These are phyloP conservation scores for Posidonia oceanica DNA, from an alignment of 116 monocot genomes.

Conservation along the genomic window DNA sequence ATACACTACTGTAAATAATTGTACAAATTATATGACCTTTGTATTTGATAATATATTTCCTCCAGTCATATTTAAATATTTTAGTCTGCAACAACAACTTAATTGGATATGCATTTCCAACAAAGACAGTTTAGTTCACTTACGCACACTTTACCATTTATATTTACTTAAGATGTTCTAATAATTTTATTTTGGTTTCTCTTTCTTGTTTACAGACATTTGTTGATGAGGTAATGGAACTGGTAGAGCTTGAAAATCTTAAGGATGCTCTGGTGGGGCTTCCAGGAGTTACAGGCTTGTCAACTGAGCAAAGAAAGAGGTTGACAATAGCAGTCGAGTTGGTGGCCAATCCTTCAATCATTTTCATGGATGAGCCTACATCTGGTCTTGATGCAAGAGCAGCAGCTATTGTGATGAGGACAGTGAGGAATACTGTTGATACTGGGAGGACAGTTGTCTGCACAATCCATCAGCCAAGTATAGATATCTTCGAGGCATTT, in stretches of 20 bases:
- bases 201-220: slow-evolving; percentile 15
- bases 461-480: slow-evolving; percentile 58
- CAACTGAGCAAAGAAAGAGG: slow-evolving; percentile 57
- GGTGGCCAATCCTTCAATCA: slow-evolving; percentile 54
- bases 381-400: slow-evolving; percentile 50
- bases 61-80: too few relatives aligned
- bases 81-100: too few relatives aligned
- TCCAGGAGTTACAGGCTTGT: slow-evolving; percentile 45
- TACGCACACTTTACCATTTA: too few relatives aligned
- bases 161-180: too few relatives aligned
- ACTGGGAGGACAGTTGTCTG: slow-evolving; percentile 54
- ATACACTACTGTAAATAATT: too few relatives aligned
- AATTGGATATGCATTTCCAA: too few relatives aligned
- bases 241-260: slow-evolving; percentile 42
- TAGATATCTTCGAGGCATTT: slow-evolving; percentile 52
- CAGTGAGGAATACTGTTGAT: slow-evolving; percentile 52
- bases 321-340: slow-evolving; percentile 49
- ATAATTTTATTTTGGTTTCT: not conserved
- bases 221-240: slow-evolving; percentile 42
- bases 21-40: too few relatives aligned
- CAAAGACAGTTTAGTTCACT: too few relatives aligned
- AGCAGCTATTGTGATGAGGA: slow-evolving; percentile 47
- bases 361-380: slow-evolving; percentile 59
- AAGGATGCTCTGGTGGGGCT: slow-evolving; percentile 41
- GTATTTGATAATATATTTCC: too few relatives aligned